These are phyloP conservation scores for Exophiala xenobiotica DNA, from an alignment of 2,329 filamentous ascomycete genomes.

Conservation along the genomic window DNA sequence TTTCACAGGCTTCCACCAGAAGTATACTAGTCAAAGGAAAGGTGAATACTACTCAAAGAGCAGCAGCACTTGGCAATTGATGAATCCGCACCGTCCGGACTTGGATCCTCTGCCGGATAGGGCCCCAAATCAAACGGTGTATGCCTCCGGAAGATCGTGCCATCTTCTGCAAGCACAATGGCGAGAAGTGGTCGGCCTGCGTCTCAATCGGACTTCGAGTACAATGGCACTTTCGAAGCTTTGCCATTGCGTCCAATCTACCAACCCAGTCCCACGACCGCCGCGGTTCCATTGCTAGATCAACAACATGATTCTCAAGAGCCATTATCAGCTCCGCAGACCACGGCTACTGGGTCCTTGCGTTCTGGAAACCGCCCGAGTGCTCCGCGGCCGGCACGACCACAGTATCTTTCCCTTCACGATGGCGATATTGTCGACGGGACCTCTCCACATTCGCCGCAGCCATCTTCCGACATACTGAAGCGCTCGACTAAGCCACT, in stretches of 20 bases:
- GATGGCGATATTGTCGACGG: neutral
- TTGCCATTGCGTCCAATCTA: constrained; percentile 3
- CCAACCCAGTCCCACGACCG: neutral
- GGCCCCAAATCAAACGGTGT: no score
- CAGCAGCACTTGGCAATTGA: no score
- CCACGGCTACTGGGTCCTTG: neutral
- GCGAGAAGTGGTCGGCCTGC: neutral
- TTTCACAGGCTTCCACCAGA: no score
- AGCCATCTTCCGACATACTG: neutral
- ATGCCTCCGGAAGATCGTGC: no score
- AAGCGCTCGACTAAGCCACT: neutral
- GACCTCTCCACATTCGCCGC: neutral
- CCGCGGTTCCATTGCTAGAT: neutral
- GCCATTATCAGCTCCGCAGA: neutral
- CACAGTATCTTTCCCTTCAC: neutral
- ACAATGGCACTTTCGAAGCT: neutral
- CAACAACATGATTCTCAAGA: neutral
- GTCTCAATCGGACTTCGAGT: neutral
- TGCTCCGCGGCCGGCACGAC: neutral
- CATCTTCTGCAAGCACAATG: neutral
- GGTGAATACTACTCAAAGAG: no score
- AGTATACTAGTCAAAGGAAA: no score
- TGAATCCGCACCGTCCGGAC: no score
- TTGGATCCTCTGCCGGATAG: no score
- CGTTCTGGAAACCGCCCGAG: neutral